Base-by-base conservation (phyloP, 2,329 filamentous ascomycete species). In the Nemania abortiva region DNA sequence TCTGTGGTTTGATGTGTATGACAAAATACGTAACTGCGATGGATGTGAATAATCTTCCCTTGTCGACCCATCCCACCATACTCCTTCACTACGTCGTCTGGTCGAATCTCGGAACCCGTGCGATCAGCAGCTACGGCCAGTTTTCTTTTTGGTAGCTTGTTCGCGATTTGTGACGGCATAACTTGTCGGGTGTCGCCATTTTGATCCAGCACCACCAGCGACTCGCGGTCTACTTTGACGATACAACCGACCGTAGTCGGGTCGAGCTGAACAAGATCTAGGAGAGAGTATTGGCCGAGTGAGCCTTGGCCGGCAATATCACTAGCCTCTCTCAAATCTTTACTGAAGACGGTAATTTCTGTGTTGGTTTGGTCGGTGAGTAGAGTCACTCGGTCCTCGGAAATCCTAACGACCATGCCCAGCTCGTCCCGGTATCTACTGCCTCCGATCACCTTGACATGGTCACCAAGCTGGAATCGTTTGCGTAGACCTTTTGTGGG, bases 311-410 rank as follows among this genome's bases (percentile, higher is more conserved):
- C 94, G 71, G 94, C 95, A 74, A 94, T 94, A 78, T 98, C 96
- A 64, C 93, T 94, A 31, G 96, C 96, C 80, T 97, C 93, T 74
- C 97, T 90, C 69, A 99, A 83, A 82, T 99, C 96, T 80, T 97
- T 98, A 84, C 95, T 98, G 79, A 99, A 99, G 39, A 99, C 96
- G 0, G 95, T 98, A 74, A 99, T 94, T 79, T 99, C 96, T 61
- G 91, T 90, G 81, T 96, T 95, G 69, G 90, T 96, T 79, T 96
- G 94, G 82, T 99, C 96, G 56, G 93, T 97, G 73, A 99, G 85
- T 72, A 99, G 85, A 1, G 96, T 98, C 66, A 99, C 94, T 47
- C 93, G 91, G 79, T 99, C 96, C 69, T 97, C 94, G 57, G 90
- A 91, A 73, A 98, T 96, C 79, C 94, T 93, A 73, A 98, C 94